These are phyloP conservation scores for Irpex sp. DNA, from an alignment of 1,284 basidiomycete genomes.

Conservation along the genomic window DNA sequence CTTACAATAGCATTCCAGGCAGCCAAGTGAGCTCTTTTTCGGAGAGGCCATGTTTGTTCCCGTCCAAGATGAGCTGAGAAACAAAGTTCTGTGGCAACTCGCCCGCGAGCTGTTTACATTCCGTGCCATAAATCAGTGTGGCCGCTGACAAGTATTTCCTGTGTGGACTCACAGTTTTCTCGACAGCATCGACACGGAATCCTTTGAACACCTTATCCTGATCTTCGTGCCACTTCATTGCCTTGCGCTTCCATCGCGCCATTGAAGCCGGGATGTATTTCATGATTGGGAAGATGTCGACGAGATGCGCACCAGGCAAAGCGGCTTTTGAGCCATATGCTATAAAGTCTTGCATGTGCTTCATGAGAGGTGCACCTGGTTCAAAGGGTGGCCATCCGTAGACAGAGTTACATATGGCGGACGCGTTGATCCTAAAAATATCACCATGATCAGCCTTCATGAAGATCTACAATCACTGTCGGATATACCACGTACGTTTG, in stretches of 20 bases:
- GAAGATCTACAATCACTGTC: too few relatives aligned
- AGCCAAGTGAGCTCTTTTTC: too few relatives aligned
- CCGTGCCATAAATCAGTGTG: not conserved
- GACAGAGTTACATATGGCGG: not conserved
- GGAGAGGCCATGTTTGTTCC: too few relatives aligned
- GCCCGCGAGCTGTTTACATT: not conserved
- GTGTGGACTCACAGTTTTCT: not conserved
- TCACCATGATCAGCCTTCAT: not conserved
- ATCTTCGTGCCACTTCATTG: conserved; percentile 1
- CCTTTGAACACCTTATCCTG: conserved; percentile 8
- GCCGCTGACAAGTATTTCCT: too few relatives aligned
- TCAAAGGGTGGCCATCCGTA: not conserved
- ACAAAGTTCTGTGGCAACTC: not conserved
- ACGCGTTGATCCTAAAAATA: not conserved
- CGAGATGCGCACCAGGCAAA: not conserved
- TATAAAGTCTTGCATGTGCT: not conserved
- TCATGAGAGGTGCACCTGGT: not conserved
- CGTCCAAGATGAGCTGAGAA: too few relatives aligned
- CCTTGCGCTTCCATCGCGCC: conserved; percentile 10
- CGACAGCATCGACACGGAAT: not conserved
- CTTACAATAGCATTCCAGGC: too few relatives aligned
- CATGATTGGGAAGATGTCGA: conserved; percentile 2
- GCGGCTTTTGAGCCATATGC: not conserved
- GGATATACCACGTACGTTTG: not conserved
- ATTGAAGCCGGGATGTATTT: conserved; percentile 8